A percentile compares a stretch with the other conserved stretches of the same genome.
Conservation (phyloP, 2,329 filamentous ascomycete genomes). For the Trichoderma sp. region DNA sequence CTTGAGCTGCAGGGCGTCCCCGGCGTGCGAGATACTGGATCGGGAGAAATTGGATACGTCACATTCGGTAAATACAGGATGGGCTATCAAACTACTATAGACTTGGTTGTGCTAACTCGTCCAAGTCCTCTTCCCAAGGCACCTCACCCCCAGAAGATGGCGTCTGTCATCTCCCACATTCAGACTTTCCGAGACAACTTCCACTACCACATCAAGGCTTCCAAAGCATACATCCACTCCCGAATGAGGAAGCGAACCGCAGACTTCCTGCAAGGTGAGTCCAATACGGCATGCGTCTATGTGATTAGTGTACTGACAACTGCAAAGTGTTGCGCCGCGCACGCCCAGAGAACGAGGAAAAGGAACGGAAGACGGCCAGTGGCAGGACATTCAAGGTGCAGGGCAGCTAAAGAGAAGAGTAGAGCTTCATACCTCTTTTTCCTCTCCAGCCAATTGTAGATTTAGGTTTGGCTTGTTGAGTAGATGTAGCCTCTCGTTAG, state of each 20-base stretch:
- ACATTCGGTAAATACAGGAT: conserved; percentile 74
- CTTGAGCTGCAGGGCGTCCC: conserved; percentile 86
- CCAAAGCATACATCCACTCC: conserved; percentile 98
- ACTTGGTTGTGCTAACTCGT: conserved; percentile 26
- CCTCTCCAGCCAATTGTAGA: conserved; percentile 2
- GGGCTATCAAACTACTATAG: background rate
- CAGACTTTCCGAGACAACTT: conserved; percentile 99
- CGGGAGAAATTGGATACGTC: conserved; percentile 92
- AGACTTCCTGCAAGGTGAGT: conserved; percentile 92
- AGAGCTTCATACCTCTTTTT: conserved; percentile 18
- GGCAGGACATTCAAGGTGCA: conserved; percentile 81
- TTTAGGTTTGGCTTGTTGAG: conserved; percentile 8
- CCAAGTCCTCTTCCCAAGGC: conserved; percentile 89
- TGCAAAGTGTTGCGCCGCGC: conserved; percentile 85
- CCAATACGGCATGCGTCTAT: background rate
- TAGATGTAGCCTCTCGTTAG: background rate
- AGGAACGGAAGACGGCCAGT: conserved; percentile 97
- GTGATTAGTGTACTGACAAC: conserved; percentile 30
- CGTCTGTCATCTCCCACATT: conserved; percentile 97
- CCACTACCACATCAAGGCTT: conserved; percentile 99
- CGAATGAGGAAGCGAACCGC: conserved; percentile 97
- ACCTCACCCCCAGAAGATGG: conserved; percentile 86
- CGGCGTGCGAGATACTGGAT: conserved; percentile 73
- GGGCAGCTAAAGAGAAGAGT: conserved; percentile 33
- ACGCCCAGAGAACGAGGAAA: conserved; percentile 92